A percentile compares a stretch with the other conserved stretches of the same genome.
Conservation (phyloP, 345 rosid genomes). For the Passiflora organensis region DNA sequence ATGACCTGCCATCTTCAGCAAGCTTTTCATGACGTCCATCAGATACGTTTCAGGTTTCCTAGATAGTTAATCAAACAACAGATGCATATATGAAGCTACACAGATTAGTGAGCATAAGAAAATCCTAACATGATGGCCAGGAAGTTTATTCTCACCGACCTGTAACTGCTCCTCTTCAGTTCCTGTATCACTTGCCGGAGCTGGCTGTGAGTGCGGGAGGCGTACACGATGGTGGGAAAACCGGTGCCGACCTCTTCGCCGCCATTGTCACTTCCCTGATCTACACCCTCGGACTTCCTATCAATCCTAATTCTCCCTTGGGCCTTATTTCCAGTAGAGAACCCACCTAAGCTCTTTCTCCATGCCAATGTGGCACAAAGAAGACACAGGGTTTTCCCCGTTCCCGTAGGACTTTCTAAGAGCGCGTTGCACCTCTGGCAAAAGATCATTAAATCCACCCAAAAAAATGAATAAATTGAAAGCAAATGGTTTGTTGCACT, state of each 20-base stretch:
- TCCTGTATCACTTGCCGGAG: conserved; percentile 91
- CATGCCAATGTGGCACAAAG: conserved; percentile 97
- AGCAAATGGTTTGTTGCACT: no score
- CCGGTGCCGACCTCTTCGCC: conserved; percentile 2
- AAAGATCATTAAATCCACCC: not conserved
- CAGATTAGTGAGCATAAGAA: no score
- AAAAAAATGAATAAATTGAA: not conserved
- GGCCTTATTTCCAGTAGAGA: conserved; percentile 43
- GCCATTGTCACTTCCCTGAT: no score
- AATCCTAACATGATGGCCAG: conserved; percentile 6
- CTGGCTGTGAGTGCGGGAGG: conserved; percentile 96
- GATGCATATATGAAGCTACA: no score
- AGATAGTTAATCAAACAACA: no score
- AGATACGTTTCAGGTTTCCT: no score
- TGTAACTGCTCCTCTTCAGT: conserved; percentile 78
- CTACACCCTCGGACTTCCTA: not conserved
- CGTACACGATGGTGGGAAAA: conserved; percentile 73
- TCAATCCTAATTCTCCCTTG: not conserved
- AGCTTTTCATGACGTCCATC: no score
- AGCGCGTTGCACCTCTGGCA: conserved; percentile 81
- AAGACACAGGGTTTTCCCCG: conserved; percentile 92
- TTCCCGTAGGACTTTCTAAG: conserved; percentile 97
- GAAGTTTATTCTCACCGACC: conserved; percentile 36
- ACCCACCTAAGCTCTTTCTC: conserved; percentile 83
- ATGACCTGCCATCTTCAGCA: not conserved